Conservation (phyloP, 1,284 basidiomycete genomes). For the Melampsora larici-populina region DNA sequence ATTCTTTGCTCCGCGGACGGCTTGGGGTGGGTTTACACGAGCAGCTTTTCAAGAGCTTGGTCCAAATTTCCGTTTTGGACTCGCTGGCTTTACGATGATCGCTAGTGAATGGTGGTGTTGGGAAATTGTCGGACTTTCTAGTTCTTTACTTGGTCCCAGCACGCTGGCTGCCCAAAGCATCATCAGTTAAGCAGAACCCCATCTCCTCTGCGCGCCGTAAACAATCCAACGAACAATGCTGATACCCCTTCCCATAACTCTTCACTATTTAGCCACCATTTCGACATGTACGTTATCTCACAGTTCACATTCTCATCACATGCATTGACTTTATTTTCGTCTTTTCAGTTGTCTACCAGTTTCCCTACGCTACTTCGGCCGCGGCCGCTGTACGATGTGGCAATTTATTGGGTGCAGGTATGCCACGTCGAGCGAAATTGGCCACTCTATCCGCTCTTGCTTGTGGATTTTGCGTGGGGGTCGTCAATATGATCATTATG, state of each 20-base stretch:
- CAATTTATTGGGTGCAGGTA: conserved; percentile 41
- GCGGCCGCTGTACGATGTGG: conserved; percentile 75
- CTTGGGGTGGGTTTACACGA: conserved; percentile 75
- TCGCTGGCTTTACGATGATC: conserved; percentile 63
- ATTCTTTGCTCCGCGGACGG: conserved; percentile 69
- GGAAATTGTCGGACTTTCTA: conserved; percentile 64
- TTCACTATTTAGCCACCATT: background rate
- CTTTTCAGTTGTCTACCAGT: conserved; percentile 70
- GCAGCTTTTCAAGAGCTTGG: conserved; percentile 69
- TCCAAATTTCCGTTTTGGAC: conserved; percentile 68
- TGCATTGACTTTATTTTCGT: background rate
- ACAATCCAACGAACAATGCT: conserved; percentile 58
- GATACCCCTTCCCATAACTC: background rate
- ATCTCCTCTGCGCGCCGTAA: background rate
- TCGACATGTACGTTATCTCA: conserved; percentile 5
- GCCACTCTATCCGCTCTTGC: background rate
- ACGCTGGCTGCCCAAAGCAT: conserved; percentile 60
- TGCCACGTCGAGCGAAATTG: background rate
- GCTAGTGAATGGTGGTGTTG: conserved; percentile 89
- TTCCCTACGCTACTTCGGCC: conserved; percentile 73
- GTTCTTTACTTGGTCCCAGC: conserved; percentile 53
- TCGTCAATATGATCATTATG: conserved; percentile 13
- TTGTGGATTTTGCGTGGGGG: conserved; percentile 6
- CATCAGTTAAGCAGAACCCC: conserved; percentile 61
- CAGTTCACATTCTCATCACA: background rate